phyloP scores from a whole-genome alignment of 2,329 filamentous ascomycete genomes.

The Monosporascus sp. region DNA sequence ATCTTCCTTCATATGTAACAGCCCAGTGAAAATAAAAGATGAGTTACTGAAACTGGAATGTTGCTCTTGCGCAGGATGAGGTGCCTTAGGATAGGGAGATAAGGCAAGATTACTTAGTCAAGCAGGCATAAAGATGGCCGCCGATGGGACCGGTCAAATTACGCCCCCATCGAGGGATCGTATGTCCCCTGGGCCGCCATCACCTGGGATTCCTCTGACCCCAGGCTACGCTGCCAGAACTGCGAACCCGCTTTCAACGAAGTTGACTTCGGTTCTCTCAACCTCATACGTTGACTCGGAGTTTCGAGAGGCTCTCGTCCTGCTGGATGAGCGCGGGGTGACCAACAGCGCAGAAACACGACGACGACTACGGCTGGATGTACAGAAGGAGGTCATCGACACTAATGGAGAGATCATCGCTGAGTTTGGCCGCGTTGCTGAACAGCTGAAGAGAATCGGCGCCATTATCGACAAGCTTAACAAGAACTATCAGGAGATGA shows the following conservation, averaged over 20 bases:
- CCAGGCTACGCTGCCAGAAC: constrained; percentile 32
- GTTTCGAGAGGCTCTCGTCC: constrained; percentile 75
- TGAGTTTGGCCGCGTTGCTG: constrained; percentile 84
- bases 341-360: constrained; percentile 73
- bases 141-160: constrained; percentile 20
- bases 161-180: constrained; percentile 21
- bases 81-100: constrained; percentile 1
- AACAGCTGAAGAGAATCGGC: constrained; percentile 87
- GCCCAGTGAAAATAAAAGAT: neutral
- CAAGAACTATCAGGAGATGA: constrained; percentile 74
- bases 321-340: constrained; percentile 68
- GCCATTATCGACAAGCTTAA: constrained; percentile 74
- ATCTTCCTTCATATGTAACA: neutral
- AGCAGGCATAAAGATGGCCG: constrained; percentile 22
- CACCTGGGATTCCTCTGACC: constrained; percentile 25
- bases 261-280: constrained; percentile 80
- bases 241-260: constrained; percentile 67
- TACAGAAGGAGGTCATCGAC: constrained; percentile 88
- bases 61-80: neutral
- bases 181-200: constrained; percentile 21
- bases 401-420: constrained; percentile 85
- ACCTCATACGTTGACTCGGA: constrained; percentile 90
- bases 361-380: constrained; percentile 71
- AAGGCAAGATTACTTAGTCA: constrained; percentile 1
- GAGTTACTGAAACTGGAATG: neutral